phyloP scores from a whole-genome alignment of 2,329 filamentous ascomycete species.

The Colletotrichum trifolii region DNA sequence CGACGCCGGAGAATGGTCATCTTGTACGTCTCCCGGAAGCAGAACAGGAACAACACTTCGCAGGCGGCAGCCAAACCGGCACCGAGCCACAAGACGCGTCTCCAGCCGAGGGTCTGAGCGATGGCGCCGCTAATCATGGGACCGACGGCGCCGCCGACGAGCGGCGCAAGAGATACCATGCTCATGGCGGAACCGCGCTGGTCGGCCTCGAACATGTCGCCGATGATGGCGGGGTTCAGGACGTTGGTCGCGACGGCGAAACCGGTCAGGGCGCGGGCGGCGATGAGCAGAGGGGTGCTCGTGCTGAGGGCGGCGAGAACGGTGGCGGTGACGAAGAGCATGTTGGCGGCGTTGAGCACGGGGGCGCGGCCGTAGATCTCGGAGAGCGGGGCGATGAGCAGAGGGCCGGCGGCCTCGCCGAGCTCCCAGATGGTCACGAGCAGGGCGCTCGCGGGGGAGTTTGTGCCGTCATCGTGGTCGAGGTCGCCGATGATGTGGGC shows the following conservation, averaged over 20 bases:
- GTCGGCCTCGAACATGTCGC: conserved; percentile 70
- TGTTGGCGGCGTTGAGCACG: conserved; percentile 65
- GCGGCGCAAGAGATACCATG: conserved; percentile 65
- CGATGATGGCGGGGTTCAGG: conserved; percentile 71
- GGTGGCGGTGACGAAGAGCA: conserved; percentile 61
- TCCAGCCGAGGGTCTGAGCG: conserved; percentile 66
- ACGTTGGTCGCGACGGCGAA: conserved; percentile 73
- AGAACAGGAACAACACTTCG: conserved; percentile 61
- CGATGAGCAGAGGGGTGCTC: conserved; percentile 59
- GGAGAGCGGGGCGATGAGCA: conserved; percentile 70
- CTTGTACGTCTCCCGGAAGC: conserved; percentile 71
- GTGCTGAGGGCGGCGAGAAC: conserved; percentile 57
- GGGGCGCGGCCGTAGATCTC: conserved; percentile 69
- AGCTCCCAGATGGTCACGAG: conserved; percentile 79
- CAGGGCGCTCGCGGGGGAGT: conserved; percentile 63
- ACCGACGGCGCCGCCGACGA: conserved; percentile 67
- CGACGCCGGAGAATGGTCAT: conserved; percentile 62
- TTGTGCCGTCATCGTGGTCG: conserved; percentile 45
- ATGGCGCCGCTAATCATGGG: conserved; percentile 66
- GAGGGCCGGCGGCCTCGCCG: conserved; percentile 70
- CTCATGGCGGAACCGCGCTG: conserved; percentile 69
- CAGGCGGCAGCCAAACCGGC: conserved; percentile 58
- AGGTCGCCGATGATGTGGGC: conserved; percentile 61
- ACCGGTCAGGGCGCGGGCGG: conserved; percentile 68
- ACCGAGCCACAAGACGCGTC: conserved; percentile 62